Evolutionary conservation across 2,329 filamentous ascomycete genomes (phyloP).

Genomic region (Cladosporium sp.): DNA sequence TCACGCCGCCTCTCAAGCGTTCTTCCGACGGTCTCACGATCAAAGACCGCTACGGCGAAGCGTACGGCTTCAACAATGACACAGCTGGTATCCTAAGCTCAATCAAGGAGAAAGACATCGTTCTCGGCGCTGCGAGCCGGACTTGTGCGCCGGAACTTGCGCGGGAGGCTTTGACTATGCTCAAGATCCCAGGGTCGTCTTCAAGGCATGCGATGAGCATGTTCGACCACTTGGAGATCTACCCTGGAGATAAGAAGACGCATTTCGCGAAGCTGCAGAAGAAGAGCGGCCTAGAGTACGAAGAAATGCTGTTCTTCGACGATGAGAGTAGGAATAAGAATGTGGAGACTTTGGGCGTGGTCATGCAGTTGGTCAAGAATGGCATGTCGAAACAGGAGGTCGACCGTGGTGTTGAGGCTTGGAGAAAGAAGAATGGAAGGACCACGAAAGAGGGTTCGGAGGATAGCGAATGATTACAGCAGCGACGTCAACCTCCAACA

Average conservation of each 20-base stretch:
- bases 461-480: background rate
- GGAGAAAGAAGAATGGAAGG: conserved; percentile 70
- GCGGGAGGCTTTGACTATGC: conserved; percentile 73
- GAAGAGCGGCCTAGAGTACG: conserved; percentile 68
- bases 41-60: conserved; percentile 52
- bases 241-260: conserved; percentile 76
- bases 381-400: conserved; percentile 76
- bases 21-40: conserved; percentile 47
- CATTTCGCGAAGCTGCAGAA: conserved; percentile 77
- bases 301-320: conserved; percentile 95
- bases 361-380: conserved; percentile 78
- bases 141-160: conserved; percentile 79
- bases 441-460: conserved; percentile 24
- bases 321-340: conserved; percentile 88
- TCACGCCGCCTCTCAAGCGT: conserved; percentile 68
- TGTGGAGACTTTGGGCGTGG: conserved; percentile 76
- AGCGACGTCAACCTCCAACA: background rate
- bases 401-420: conserved; percentile 75
- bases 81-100: conserved; percentile 54
- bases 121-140: conserved; percentile 74
- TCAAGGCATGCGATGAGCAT: conserved; percentile 46
- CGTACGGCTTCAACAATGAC: conserved; percentile 49
- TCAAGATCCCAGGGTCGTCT: conserved; percentile 63
- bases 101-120: conserved; percentile 56
- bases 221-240: conserved; percentile 62